Conservation (phyloP, 1,139 yeast genomes). For the Pichia sp. region DNA sequence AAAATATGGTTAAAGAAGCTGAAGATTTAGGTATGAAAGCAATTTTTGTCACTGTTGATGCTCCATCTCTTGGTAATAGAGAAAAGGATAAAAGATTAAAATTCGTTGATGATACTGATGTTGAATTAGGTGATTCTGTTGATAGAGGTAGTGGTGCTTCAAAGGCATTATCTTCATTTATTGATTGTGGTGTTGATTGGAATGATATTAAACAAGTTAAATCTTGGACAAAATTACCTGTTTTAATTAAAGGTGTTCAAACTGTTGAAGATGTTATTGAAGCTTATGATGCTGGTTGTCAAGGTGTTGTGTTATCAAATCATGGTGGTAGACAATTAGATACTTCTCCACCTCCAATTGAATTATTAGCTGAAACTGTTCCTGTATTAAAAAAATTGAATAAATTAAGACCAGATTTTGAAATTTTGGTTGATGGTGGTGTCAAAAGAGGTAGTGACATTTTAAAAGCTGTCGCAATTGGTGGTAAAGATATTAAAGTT, state of each 20-base stretch:
- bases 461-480: constrained; percentile 64
- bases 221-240: constrained; percentile 53
- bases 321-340: constrained; percentile 81
- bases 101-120: constrained; percentile 54
- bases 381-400: constrained; percentile 41
- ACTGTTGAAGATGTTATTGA: constrained; percentile 58
- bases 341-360: constrained; percentile 61
- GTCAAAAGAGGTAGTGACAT: constrained; percentile 69
- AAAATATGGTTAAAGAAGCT: constrained; percentile 59
- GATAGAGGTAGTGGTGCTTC: constrained; percentile 83
- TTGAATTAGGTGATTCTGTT: constrained; percentile 37
- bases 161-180: constrained; percentile 74
- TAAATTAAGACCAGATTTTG: constrained; percentile 48
- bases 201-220: constrained; percentile 52
- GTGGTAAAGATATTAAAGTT: constrained; percentile 72
- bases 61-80: constrained; percentile 90
- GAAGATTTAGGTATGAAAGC: constrained; percentile 73
- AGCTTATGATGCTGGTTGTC: constrained; percentile 57
- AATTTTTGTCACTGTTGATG: constrained; percentile 83
- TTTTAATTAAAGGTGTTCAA: constrained; percentile 66
- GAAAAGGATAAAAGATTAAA: constrained; percentile 57
- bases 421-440: constrained; percentile 70
- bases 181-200: constrained; percentile 76
- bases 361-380: constrained; percentile 59
- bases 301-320: constrained; percentile 65